A percentile compares a stretch with the other conserved stretches of the same genome.
These are phyloP conservation scores for Dillenia suffruticosa DNA, from an alignment of 164 flowering plant species.

Conservation along the genomic window DNA sequence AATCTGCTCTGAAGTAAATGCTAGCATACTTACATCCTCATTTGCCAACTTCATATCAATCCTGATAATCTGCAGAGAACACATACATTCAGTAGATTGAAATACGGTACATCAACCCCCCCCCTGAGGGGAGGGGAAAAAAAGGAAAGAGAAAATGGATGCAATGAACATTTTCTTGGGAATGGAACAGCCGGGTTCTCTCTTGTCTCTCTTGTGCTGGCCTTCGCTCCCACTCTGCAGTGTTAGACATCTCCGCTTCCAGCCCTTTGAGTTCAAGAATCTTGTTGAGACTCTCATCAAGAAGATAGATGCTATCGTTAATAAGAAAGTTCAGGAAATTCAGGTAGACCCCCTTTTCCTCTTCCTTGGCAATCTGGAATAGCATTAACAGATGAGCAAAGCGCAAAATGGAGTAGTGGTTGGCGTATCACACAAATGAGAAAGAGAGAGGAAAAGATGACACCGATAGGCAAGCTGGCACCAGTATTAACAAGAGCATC, in stretches of 20 bases:
- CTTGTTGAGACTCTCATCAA: slow-evolving; percentile 97
- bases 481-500: too few species aligned
- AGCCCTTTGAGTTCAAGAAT: slow-evolving; percentile 90
- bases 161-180: slow-evolving; percentile 85
- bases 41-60: slow-evolving; percentile 98
- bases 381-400: background rate
- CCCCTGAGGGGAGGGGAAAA: background rate
- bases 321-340: slow-evolving; percentile 92
- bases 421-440: background rate
- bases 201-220: slow-evolving; percentile 98
- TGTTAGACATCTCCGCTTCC: slow-evolving; percentile 95
- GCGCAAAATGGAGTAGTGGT: background rate
- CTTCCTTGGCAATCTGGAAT: slow-evolving; percentile 89
- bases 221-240: slow-evolving; percentile 86
- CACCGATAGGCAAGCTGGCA: too few species aligned
- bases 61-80: slow-evolving; percentile 59
- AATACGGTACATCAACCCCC: background rate
- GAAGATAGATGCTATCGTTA: slow-evolving; percentile 95
- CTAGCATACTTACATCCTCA: slow-evolving; percentile 93
- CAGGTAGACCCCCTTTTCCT: slow-evolving; percentile 97
- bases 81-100: slow-evolving; percentile 3
- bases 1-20: slow-evolving; percentile 94
- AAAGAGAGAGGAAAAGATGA: background rate
- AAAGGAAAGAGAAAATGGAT: background rate
- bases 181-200: slow-evolving; percentile 82